Percentiles rank a stretch among this genome's conserved stretches.
These are phyloP conservation scores for Phlyctochytrium arcticum DNA, from an alignment of 192 early-diverging fungal genomes.

Conservation along the genomic window DNA sequence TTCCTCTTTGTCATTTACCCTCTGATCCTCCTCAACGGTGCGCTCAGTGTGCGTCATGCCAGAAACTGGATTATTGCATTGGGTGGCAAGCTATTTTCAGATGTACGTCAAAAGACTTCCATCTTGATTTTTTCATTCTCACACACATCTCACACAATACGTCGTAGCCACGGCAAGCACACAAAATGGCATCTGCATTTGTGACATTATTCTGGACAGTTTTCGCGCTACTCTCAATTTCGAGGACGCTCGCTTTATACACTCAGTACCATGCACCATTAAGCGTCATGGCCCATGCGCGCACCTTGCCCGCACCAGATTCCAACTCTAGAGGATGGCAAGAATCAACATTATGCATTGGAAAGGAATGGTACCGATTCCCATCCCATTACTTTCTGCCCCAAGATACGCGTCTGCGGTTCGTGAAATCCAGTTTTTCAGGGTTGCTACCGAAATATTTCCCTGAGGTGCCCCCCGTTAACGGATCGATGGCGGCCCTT, in stretches of 20 bases:
- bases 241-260: conserved; percentile 65
- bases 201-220: too few relatives aligned
- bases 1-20: conserved; percentile 93
- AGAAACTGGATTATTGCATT: background rate
- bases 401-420: conserved; percentile 59
- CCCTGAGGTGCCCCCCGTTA: conserved; percentile 25
- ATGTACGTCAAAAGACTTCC: too few relatives aligned
- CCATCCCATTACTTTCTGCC: conserved; percentile 91
- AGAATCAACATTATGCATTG: conserved; percentile 68
- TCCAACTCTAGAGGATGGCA: conserved; percentile 14
- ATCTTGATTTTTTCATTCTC: too few relatives aligned
- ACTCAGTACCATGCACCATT: conserved; percentile 76
- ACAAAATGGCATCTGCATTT: too few relatives aligned
- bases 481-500: background rate
- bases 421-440: conserved; percentile 65
- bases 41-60: conserved; percentile 45
- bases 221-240: conserved; percentile 54
- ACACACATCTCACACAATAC: too few relatives aligned
- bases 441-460: conserved; percentile 86
- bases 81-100: too few relatives aligned
- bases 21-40: conserved; percentile 73
- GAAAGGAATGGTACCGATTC: conserved; percentile 94
- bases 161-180: too few relatives aligned
- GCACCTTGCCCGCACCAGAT: conserved; percentile 1
- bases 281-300: background rate